phyloP scores from a whole-genome alignment of 2,329 filamentous ascomycete genomes.

The Escovopsis sp. region DNA sequence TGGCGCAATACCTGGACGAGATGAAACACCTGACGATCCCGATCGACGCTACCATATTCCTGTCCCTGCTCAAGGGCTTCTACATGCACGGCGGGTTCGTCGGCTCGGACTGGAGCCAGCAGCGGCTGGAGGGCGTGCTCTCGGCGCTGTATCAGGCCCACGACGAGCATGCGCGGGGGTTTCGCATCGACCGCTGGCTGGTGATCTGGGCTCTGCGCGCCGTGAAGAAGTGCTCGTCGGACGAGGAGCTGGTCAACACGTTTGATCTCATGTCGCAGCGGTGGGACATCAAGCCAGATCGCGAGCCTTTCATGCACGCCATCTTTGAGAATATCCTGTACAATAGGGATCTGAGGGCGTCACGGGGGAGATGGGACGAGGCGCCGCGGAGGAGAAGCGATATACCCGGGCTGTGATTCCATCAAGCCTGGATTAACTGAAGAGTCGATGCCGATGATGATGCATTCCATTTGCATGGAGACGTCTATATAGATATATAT shows the following conservation, averaged over 20 bases:
- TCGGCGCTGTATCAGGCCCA: slow-evolving; percentile 44
- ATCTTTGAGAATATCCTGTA: slow-evolving; percentile 29
- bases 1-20: slow-evolving; percentile 60
- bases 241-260: slow-evolving; percentile 35
- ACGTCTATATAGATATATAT: too few relatives aligned
- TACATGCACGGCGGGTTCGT: slow-evolving; percentile 49
- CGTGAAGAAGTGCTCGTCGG: slow-evolving; percentile 44
- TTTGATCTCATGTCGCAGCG: slow-evolving; percentile 35
- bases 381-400: slow-evolving; percentile 13
- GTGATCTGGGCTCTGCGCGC: slow-evolving; percentile 47
- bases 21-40: slow-evolving; percentile 59
- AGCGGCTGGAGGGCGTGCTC: slow-evolving; percentile 55
- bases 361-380: slow-evolving; percentile 12
- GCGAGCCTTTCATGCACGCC: slow-evolving; percentile 31
- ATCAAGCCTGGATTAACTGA: not conserved
- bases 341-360: slow-evolving; percentile 17
- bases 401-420: slow-evolving; percentile 15
- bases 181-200: slow-evolving; percentile 46
- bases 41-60: slow-evolving; percentile 62
- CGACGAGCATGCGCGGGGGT: slow-evolving; percentile 28
- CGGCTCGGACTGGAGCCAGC: slow-evolving; percentile 55
- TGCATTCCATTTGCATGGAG: too few relatives aligned
- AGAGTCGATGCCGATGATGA: too few relatives aligned
- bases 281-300: slow-evolving; percentile 29
- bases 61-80: slow-evolving; percentile 75